phyloP scores from a whole-genome alignment of 2,329 filamentous ascomycete species.

The Exophiala aquamarina region DNA sequence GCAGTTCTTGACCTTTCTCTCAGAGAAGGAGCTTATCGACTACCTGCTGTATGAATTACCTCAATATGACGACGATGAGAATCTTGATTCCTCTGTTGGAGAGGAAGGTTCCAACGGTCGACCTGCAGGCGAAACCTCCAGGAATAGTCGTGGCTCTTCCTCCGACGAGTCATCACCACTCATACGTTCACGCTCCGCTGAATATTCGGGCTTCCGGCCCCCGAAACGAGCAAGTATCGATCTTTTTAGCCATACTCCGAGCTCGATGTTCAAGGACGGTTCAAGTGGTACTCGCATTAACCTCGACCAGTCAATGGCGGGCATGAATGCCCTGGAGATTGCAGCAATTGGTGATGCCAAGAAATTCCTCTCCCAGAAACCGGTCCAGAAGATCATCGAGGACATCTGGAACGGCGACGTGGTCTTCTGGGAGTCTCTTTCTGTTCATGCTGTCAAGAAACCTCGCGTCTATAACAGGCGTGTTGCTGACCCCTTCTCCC shows the following conservation, averaged over 20 bases:
- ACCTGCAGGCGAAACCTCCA: constrained; percentile 3
- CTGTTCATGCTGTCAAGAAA: constrained; percentile 69
- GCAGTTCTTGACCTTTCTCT: constrained; percentile 58
- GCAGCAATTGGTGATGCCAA: constrained; percentile 79
- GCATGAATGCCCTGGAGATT: constrained; percentile 83
- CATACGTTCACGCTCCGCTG: constrained; percentile 20
- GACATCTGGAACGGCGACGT: constrained; percentile 86
- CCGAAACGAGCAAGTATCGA: constrained; percentile 17
- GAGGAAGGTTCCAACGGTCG: too few relatives aligned
- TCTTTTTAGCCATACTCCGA: constrained; percentile 7
- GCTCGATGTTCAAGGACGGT: constrained; percentile 11
- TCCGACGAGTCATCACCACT: constrained; percentile 34
- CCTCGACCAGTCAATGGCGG: constrained; percentile 70
- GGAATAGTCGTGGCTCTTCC: constrained; percentile 4
- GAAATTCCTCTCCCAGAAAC: constrained; percentile 76
- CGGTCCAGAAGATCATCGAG: constrained; percentile 79
- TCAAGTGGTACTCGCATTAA: constrained; percentile 43
- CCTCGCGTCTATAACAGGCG: constrained; percentile 72
- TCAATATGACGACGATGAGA: constrained; percentile 1
- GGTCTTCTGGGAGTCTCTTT: constrained; percentile 81
- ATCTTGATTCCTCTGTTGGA: constrained; percentile 16
- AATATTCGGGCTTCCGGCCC: constrained; percentile 14
- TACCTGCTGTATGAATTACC: constrained; percentile 57
- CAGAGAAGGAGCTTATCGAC: constrained; percentile 58
- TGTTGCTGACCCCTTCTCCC: constrained; percentile 70